Evolutionary conservation across 176 grass and related monocot species (phyloP), one percentile per base, ranked within the genome.

Genomic region (Oryza glumipatula): DNA sequence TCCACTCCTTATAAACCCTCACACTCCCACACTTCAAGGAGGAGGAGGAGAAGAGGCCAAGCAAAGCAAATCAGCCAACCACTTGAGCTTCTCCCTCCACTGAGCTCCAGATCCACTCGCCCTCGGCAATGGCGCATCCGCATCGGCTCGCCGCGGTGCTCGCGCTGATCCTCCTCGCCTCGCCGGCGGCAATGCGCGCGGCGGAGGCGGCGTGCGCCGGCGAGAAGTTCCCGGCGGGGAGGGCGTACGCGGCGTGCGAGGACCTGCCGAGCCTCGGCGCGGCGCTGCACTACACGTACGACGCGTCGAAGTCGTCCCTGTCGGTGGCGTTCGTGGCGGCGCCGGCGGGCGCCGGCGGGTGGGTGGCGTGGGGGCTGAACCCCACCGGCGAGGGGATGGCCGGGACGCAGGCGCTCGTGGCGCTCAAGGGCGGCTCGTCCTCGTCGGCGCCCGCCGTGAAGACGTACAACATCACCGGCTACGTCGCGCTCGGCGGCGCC

Each of bases 281-380:
- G 4, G 72, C 93, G 33, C 80, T 95, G 24, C 90, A 92, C 86
- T 95, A 88, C 88, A 88, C 90, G 13, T 79, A 92, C 88, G 86
- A 95, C 86, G 51, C 68, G 43, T 1, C 80, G 24, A 76, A 67
- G 72, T 35, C 8, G 7, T 38, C 76, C 0, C 88, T 95, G 21
- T 92, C 88, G 0, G 11, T 95, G 26, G 93, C 93, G 12, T 92
- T 95, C 86, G 90, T 92, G 58, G 88, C 88, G 6, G 76, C 93
- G 36, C 90, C 93, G 1, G 79, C 90, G 8, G 65, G 33, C 4
- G 0, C 78, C 7, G 73, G 72, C 44, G 93, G 93, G 41, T 95
- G 93, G 93, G 93, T 92, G 28, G 88, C 93, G 17, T 95, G 90
- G 93, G 93, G 67, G 0, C 88, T 95, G 13, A 95, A 95, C 86